Conservation (phyloP, 1,284 basidiomycete species). For the Stereum hirsutum region DNA sequence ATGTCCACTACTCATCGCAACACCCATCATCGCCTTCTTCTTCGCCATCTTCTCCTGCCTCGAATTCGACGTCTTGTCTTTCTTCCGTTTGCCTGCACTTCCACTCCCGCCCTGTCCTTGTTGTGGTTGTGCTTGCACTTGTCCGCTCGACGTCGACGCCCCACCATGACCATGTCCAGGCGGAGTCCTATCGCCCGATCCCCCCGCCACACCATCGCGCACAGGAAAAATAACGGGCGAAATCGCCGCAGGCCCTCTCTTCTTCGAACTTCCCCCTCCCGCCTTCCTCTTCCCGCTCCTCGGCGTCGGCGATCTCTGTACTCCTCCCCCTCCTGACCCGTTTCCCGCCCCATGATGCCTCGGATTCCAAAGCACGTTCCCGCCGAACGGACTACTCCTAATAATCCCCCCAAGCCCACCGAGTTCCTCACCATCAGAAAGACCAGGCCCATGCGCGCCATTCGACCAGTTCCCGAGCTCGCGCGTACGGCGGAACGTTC, state of each 20-base stretch:
- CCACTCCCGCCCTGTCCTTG: constrained; percentile 3
- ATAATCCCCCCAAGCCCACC: constrained; percentile 17
- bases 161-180: constrained; percentile 22
- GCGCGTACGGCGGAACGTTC: constrained; percentile 61
- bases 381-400: constrained; percentile 32
- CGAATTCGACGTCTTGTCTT: constrained; percentile 12
- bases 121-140: constrained; percentile 3
- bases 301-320: constrained; percentile 10
- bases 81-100: too few relatives aligned
- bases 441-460: constrained; percentile 28
- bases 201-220: constrained; percentile 34
- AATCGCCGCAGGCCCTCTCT: constrained; percentile 16
- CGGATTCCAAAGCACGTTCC: constrained; percentile 48
- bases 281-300: constrained; percentile 16
- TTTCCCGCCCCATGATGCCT: constrained; percentile 19
- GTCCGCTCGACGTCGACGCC: constrained; percentile 28
- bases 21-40: constrained; percentile 37
- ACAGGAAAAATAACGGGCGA: constrained; percentile 48
- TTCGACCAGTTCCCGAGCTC: constrained; percentile 30
- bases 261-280: not conserved
- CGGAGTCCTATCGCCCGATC: constrained; percentile 12
- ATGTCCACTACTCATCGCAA: constrained; percentile 25
- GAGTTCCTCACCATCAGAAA: constrained; percentile 22
- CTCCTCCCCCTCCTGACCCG: constrained; percentile 9
- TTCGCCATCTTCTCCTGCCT: constrained; percentile 29